Percentiles rank a stretch among this genome's conserved stretches.
phyloP scores from a whole-genome alignment of 768 basidiomycete genomes.

The Tulasnella sp. region DNA sequence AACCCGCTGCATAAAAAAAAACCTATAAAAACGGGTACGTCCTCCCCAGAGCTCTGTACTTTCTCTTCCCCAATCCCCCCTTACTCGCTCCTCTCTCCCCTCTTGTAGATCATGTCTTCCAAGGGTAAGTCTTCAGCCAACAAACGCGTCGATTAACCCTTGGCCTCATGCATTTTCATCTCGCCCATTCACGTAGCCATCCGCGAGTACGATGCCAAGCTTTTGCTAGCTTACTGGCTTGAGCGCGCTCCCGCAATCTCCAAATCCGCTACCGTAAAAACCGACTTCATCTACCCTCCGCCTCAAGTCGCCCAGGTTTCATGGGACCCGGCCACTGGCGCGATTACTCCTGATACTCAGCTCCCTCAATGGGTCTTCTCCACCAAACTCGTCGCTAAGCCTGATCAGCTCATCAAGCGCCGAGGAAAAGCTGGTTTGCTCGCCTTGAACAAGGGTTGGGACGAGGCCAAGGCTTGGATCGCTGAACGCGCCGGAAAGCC shows the following conservation, averaged over 20 bases:
- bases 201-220: conserved; percentile 98
- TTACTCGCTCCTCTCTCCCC: not conserved
- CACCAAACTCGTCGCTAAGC: conserved; percentile 88
- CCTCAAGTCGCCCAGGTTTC: conserved; percentile 75
- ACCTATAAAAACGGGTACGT: not conserved
- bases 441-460: conserved; percentile 87
- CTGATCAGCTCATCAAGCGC: conserved; percentile 98
- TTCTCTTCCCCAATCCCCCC: not conserved
- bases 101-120: conserved; percentile 19
- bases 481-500: conserved; percentile 82
- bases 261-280: conserved; percentile 45
- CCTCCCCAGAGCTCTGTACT: not conserved
- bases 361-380: conserved; percentile 77
- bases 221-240: conserved; percentile 95
- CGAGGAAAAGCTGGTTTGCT: conserved; percentile 97
- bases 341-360: conserved; percentile 50
- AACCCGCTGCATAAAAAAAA: not conserved
- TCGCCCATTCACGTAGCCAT: conserved; percentile 46
- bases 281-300: conserved; percentile 55
- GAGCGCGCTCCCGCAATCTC: conserved; percentile 78
- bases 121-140: conserved; percentile 19
- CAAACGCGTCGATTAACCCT: not conserved
- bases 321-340: conserved; percentile 65
- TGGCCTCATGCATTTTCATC: not conserved
- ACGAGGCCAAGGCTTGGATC: conserved; percentile 84